phyloP scores from a whole-genome alignment of 140 eudicot species.

The Erigeron philadelphicus region DNA sequence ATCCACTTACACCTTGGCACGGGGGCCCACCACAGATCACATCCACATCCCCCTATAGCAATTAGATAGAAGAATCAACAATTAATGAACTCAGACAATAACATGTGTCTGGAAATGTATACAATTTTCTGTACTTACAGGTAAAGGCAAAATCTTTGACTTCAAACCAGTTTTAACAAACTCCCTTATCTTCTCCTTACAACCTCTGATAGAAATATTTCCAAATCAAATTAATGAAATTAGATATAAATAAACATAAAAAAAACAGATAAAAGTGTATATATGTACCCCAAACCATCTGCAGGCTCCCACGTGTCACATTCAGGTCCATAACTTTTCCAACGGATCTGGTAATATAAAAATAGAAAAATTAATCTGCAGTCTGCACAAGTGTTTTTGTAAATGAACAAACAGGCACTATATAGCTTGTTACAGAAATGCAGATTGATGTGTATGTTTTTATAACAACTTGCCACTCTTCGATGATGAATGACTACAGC shows the following conservation, averaged over 20 bases:
- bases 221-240: not conserved
- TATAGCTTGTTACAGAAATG: too few relatives aligned
- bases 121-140: conserved; percentile 27
- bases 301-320: conserved; percentile 74
- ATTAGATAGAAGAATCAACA: not conserved
- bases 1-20: conserved; percentile 44
- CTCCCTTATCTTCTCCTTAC: conserved; percentile 40
- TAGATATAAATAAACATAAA: not conserved
- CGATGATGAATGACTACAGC: too few relatives aligned
- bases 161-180: conserved; percentile 33
- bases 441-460: too few relatives aligned
- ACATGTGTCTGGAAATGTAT: not conserved
- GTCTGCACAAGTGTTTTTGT: not conserved
- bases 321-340: conserved; percentile 56
- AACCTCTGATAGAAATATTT: conserved; percentile 29
- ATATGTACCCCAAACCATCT: conserved; percentile 46
- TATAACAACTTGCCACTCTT: too few relatives aligned
- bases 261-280: too few relatives aligned
- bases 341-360: conserved; percentile 37
- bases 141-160: conserved; percentile 36
- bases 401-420: too few relatives aligned
- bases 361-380: not conserved
- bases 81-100: not conserved
- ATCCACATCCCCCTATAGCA: conserved; percentile 31
- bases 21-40: conserved; percentile 47